Evolutionary conservation across 2,329 filamentous ascomycete genomes (phyloP).

Genomic region (Pseudogymnoascus sp.): DNA sequence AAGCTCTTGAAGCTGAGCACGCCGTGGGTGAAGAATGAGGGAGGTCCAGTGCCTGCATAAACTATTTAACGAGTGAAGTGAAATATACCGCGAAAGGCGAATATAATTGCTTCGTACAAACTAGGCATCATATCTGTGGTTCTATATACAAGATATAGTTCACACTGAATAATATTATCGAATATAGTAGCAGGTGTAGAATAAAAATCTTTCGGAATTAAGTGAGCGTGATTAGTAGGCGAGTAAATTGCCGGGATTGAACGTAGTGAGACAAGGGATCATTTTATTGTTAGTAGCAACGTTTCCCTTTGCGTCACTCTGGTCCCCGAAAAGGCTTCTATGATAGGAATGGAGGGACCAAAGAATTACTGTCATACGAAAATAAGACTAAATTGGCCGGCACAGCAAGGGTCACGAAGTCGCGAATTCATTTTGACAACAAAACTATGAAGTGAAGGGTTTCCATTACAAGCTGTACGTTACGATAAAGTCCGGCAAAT

Average conservation of each 20-base stretch:
- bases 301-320: not conserved
- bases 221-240: not conserved
- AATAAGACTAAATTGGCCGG: not conserved
- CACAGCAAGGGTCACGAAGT: not conserved
- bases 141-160: not conserved
- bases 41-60: conserved; percentile 9
- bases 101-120: not conserved
- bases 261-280: not conserved
- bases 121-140: not conserved
- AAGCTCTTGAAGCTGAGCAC: conserved; percentile 19
- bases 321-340: not conserved
- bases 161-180: not conserved
- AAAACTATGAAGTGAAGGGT: not conserved
- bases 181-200: not conserved
- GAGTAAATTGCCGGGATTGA: not conserved
- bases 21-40: conserved; percentile 18
- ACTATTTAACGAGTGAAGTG: not conserved
- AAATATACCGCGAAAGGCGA: not conserved
- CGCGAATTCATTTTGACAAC: not conserved
- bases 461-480: not conserved
- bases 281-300: not conserved
- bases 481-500: not conserved
- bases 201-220: not conserved
- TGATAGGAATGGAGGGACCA: not conserved
- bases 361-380: not conserved